A percentile compares a stretch with the other conserved stretches of the same genome.
These are phyloP conservation scores for Thyridium curvatum DNA, from an alignment of 2,329 filamentous ascomycete species.

Conservation along the genomic window DNA sequence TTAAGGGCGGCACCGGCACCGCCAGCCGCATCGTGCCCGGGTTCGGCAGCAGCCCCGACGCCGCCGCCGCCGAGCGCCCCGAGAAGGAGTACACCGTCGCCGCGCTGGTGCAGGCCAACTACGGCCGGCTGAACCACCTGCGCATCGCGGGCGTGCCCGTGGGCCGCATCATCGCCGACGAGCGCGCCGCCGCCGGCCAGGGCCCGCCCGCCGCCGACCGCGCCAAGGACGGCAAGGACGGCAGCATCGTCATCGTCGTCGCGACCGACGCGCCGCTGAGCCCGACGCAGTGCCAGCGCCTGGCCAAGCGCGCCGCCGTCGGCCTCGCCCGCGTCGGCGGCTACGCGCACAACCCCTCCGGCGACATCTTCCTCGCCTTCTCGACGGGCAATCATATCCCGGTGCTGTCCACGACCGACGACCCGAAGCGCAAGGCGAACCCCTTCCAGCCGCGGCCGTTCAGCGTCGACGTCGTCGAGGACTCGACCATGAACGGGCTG, in stretches of 20 bases:
- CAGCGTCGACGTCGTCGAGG: constrained; percentile 30
- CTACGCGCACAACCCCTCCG: constrained; percentile 54
- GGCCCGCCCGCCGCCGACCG: constrained; percentile 17
- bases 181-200: constrained; percentile 20
- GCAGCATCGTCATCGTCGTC: constrained; percentile 54
- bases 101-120: constrained; percentile 60
- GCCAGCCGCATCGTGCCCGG: constrained; percentile 51
- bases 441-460: constrained; percentile 24
- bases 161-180: constrained; percentile 47
- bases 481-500: constrained; percentile 53
- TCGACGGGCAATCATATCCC: constrained; percentile 51
- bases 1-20: constrained; percentile 62
- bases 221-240: constrained; percentile 48
- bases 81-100: constrained; percentile 48
- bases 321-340: constrained; percentile 56
- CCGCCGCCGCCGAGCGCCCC: constrained; percentile 17
- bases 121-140: constrained; percentile 50
- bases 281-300: constrained; percentile 26
- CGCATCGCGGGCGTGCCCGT: constrained; percentile 55
- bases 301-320: constrained; percentile 38
- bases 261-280: constrained; percentile 37
- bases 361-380: constrained; percentile 62
- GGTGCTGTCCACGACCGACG: constrained; percentile 29
- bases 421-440: constrained; percentile 26
- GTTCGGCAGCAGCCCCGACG: constrained; percentile 11